Conservation (phyloP, 768 basidiomycete species). For the Albatrellus ellisii region DNA sequence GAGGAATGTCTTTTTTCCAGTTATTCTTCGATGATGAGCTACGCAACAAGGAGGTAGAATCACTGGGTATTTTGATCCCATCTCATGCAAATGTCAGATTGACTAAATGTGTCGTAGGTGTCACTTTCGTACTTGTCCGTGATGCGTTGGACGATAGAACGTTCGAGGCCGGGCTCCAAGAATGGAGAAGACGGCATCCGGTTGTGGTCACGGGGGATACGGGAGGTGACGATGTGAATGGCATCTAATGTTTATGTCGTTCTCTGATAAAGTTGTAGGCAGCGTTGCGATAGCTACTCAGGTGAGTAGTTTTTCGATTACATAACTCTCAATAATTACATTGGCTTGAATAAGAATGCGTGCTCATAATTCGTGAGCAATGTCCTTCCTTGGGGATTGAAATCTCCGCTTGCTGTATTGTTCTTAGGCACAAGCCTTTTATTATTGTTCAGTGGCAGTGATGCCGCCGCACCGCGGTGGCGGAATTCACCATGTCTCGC, state of each 20-base stretch:
- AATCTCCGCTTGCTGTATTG: too few species aligned
- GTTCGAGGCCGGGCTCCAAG: conserved; percentile 2
- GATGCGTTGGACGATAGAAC: background rate
- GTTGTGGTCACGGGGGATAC: background rate
- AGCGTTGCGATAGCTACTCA: too few species aligned
- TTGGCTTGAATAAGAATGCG: too few species aligned
- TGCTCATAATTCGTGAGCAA: too few species aligned
- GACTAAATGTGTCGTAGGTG: background rate
- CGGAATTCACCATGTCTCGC: too few species aligned
- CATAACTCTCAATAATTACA: too few species aligned
- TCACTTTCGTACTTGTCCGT: conserved; percentile 1
- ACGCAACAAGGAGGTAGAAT: conserved; percentile 32
- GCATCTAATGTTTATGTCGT: background rate
- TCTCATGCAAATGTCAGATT: background rate
- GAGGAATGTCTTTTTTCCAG: conserved; percentile 17
- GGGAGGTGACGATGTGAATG: background rate
- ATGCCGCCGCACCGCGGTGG: too few species aligned
- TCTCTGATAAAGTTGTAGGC: too few species aligned
- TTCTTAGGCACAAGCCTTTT: too few species aligned
- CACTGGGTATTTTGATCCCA: conserved; percentile 15
- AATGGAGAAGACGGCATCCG: conserved; percentile 2
- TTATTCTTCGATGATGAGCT: conserved; percentile 40
- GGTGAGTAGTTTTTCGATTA: too few species aligned
- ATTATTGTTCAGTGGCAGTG: too few species aligned
- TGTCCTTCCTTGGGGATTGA: too few species aligned